Evolutionary conservation across 257 asterid genomes (phyloP), one percentile per base, ranked within the genome.

Genomic region (Solanum verrucosum): DNA sequence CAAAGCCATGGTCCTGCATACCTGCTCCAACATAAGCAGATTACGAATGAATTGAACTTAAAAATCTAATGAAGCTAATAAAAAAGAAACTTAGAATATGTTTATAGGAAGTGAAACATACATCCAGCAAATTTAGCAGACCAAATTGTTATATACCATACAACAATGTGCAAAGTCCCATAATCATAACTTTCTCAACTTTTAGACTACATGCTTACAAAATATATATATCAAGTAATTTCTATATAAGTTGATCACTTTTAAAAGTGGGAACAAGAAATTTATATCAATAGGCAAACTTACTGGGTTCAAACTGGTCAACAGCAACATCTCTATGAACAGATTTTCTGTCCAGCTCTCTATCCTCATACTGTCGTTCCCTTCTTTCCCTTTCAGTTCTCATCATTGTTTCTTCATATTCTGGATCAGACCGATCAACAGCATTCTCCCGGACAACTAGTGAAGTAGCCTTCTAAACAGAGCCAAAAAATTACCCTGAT

Each of bases 221-320:
- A 35, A 81, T 27, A 9, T 81, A 9, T 81, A 46, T 16, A 49
- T 49, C 42, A 49, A 81, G 29, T 16, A 81, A 49, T 81, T 29
- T 27, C 20, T 81, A 49, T 18, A 81, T 49, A 46, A 46, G 70
- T 18, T 18, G 21, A 81, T 81, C 67, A 46, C 70, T 29, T 81
- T 49, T 29, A 34, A 81, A 46, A 21, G 29, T 29, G 9, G 68
- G 68, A 49, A 81, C 42, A 49, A 18, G 70, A 23, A 49, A 81
- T 13, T 81, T 29, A 46, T 31, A 49, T 29, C 68, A 81, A 18
- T 49, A 20, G 90, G 77, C 90, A 87, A 87, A 86, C 90, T 79
- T 91, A 97, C 98, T 96, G 92, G 88, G 94, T 85, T 90, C 93
- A 89, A 91, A 91, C 88, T 92, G 95, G 87, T 91, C 96, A 44